Evolutionary conservation across 192 early-diverging fungal genomes (phyloP).

Genomic region (Phycomyces blakesleeanus): DNA sequence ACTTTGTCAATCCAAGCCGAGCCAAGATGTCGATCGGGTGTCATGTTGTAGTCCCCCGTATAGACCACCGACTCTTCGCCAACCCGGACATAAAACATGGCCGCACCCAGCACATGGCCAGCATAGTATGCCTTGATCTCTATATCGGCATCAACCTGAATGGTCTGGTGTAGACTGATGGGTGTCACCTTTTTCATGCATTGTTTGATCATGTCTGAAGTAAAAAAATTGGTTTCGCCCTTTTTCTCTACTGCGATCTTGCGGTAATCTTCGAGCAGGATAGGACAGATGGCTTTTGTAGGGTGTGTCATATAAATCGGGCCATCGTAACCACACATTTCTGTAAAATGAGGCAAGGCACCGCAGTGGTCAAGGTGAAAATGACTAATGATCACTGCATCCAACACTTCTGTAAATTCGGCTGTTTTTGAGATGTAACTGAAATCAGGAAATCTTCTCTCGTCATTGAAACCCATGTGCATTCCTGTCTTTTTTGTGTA

Average conservation of each 20-base stretch:
- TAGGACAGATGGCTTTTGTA: constrained; percentile 92
- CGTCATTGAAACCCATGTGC: constrained; percentile 94
- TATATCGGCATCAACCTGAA: constrained; percentile 80
- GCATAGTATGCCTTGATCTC: constrained; percentile 90
- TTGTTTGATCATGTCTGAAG: constrained; percentile 79
- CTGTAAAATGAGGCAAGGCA: constrained; percentile 92
- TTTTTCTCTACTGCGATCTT: constrained; percentile 88
- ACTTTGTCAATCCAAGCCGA: constrained; percentile 95
- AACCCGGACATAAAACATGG: constrained; percentile 88
- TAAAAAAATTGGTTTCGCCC: constrained; percentile 89
- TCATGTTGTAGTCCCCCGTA: constrained; percentile 90
- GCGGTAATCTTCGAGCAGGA: constrained; percentile 91
- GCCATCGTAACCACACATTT: constrained; percentile 91
- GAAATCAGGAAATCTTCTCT: constrained; percentile 93
- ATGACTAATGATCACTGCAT: constrained; percentile 93
- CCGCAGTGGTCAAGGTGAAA: constrained; percentile 99
- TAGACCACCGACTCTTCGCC: constrained; percentile 77
- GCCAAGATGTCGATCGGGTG: constrained; percentile 87
- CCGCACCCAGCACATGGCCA: constrained; percentile 96
- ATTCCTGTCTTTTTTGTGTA: constrained; percentile 41
- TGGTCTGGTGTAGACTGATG: constrained; percentile 80
- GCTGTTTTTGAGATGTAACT: constrained; percentile 82
- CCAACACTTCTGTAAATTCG: constrained; percentile 77
- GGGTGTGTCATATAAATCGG: constrained; percentile 98
- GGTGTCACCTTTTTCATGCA: constrained; percentile 95